Base-by-base conservation (phyloP, 1,284 basidiomycete species). In the Ceratobasidium sp. region DNA sequence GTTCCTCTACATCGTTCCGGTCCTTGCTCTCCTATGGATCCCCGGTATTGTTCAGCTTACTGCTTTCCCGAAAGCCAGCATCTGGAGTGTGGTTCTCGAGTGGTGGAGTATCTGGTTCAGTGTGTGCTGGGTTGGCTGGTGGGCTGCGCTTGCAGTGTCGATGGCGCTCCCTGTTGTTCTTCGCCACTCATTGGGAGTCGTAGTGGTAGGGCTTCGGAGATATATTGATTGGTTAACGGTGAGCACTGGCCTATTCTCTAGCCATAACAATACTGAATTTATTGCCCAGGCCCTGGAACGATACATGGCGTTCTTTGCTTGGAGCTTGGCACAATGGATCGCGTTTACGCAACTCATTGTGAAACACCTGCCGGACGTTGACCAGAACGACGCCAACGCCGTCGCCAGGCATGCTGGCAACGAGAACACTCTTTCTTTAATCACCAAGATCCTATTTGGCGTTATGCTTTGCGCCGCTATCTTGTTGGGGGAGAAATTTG, bases 21-120 rank as follows among this genome's bases (percentile, higher is more conserved):
- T 94, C 20, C 84, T 94, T 54, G 90, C 83, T 10, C 80, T 95
- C 9, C 83, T 82, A 40, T 82, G 84, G 84, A 83, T 89, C 50
- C 88, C 88, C 3, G 89, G 88, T 23, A 94, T 96, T 79, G 84
- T 97, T 38, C 89, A 89, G 33, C 83, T 95, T 23, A 92, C 94
- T 0, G 87, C 85, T 6, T 90, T 86, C 74, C 89, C 87, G 3
- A 84, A 90, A 70, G 90, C 90, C 20, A 86, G 85, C 65, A 84
- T 91, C 23, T 92, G 89, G 90, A 86, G 87, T 10, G 89, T 93
- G 13, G 87, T 86, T 73, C 85, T 95, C 56, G 77, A 94, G 12
- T 96, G 91, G 90, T 97, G 95, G 95, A 95, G 93, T 76, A 91
- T 96, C 78, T 97, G 94, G 94, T 86, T 96, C 56, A 90, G 88